Percentiles rank a stretch among this genome's conserved stretches.
phyloP scores from a whole-genome alignment of 2,329 filamentous ascomycete genomes.

The Lecanoromycetidae sp. region DNA sequence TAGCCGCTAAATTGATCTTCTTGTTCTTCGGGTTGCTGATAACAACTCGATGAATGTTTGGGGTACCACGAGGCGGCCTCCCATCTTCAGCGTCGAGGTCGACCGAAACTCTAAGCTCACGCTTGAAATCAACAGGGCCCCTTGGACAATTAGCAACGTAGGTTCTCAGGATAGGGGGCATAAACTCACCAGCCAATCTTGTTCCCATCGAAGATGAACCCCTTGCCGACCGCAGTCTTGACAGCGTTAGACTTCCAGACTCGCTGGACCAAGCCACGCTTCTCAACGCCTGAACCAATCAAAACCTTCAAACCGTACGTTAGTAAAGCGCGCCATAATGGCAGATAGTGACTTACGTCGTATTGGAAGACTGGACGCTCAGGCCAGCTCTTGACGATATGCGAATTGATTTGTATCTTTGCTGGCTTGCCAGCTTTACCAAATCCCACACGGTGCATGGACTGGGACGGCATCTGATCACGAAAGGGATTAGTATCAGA shows the following conservation, averaged over 20 bases:
- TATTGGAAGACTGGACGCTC: constrained; percentile 63
- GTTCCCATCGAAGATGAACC: constrained; percentile 70
- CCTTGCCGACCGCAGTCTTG: constrained; percentile 41
- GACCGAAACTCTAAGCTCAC: constrained; percentile 47
- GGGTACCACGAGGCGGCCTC: constrained; percentile 27
- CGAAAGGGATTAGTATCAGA: constrained; percentile 4
- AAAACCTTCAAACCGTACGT: constrained; percentile 41
- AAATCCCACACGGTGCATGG: constrained; percentile 39
- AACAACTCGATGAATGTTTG: constrained; percentile 45
- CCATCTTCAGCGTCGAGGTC: constrained; percentile 60
- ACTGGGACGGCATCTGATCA: constrained; percentile 23
- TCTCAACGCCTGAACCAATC: constrained; percentile 51
- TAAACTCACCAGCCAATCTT: constrained; percentile 68
- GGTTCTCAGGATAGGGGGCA: constrained; percentile 7
- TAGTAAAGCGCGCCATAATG: neutral
- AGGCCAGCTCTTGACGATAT: constrained; percentile 51
- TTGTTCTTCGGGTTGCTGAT: constrained; percentile 53
- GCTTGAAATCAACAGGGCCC: constrained; percentile 26
- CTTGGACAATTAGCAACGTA: constrained; percentile 21
- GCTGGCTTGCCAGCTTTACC: constrained; percentile 47
- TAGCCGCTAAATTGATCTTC: constrained; percentile 53
- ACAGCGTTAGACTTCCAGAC: constrained; percentile 59
- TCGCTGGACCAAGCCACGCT: constrained; percentile 57
- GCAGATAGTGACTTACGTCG: constrained; percentile 48
- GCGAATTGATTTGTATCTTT: constrained; percentile 58